Base-by-base conservation (phyloP, 305 asterid species). In the Andrographis paniculata region DNA sequence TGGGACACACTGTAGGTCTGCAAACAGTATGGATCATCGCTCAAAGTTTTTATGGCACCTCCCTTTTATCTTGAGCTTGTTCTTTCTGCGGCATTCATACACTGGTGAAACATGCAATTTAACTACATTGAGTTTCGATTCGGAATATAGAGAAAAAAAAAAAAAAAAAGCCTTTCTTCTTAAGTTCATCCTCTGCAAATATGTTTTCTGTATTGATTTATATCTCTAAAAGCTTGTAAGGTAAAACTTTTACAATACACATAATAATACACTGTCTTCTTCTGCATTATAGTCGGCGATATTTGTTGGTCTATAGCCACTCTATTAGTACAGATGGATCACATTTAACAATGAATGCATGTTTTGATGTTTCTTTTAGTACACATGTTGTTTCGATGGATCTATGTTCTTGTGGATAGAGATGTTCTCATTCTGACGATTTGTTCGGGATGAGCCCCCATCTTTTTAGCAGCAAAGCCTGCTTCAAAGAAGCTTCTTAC, bases 371-470 rank as follows among this genome's bases (percentile, higher is more conserved):
- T n/a, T n/a, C n/a, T n/a, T n/a, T n/a, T n/a, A n/a, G n/a, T n/a
- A n/a, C n/a, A n/a, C n/a, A n/a, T n/a, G n/a, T n/a, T 51, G 50
- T 11, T 2, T 33, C 14, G 13, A 11, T 5, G 10, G 14, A 5
- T n/a, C n/a, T 74, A 46, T 20, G 67, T 6, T 67, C 82, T 70
- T 12, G 95, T 72, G 5, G 82, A 76, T 5, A 89, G 88, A 18
- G 98, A 82, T 17, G 96, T 92, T 58, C 79, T 73, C 98, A 89
- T 82, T 64, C 76, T 75, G 13, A 85, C 84, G 36, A 78, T 73
- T 13, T 78, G 98, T 17, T 89, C 70, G 11, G 38, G 66, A 23
- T 74, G 65, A 22, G 79, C 94, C 4, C 84, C 94, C 84, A 89
- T 69, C 39, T 21, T 65, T 20, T 50, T 62, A 3, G 96, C 95